Percentiles rank a stretch among this genome's conserved stretches.
phyloP scores from a whole-genome alignment of 441 rosid genomes.

The Rhodomyrtus psidioides region DNA sequence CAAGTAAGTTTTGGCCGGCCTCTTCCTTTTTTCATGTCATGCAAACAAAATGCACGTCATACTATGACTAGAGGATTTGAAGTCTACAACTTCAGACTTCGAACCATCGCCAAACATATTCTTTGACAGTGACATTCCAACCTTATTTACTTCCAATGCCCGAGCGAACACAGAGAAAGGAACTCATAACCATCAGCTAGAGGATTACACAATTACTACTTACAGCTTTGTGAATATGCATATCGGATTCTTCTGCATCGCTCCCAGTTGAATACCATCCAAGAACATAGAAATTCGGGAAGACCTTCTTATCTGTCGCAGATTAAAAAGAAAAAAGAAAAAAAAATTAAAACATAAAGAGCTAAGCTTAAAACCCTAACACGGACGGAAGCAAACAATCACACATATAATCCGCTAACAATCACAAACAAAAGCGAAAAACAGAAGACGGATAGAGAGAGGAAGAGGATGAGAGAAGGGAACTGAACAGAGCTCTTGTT shows the following conservation, averaged over 20 bases:
- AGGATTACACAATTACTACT: slow-evolving; percentile 5
- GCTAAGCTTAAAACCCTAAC: not conserved
- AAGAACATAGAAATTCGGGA: slow-evolving; percentile 76
- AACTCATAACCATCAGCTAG: not conserved
- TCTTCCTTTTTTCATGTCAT: too few relatives aligned
- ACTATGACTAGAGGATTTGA: too few relatives aligned
- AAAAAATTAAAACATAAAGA: not conserved
- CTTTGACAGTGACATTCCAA: not conserved
- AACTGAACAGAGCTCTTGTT: slow-evolving; percentile 89
- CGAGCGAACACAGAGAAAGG: not conserved
- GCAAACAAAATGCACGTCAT: too few relatives aligned
- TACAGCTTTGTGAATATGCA: slow-evolving; percentile 90
- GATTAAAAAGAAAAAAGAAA: not conserved
- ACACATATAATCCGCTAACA: not conserved
- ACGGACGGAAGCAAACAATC: not conserved
- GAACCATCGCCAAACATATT: not conserved
- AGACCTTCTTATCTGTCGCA: slow-evolving; percentile 73
- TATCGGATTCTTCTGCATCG: slow-evolving; percentile 84
- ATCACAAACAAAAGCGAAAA: not conserved
- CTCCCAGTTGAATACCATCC: slow-evolving; percentile 96
- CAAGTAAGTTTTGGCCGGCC: too few relatives aligned
- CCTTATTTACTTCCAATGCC: not conserved
- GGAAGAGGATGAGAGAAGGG: not conserved
- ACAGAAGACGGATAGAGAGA: not conserved
- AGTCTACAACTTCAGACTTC: too few relatives aligned